Conservation (phyloP, 176 grass and related monocot species). For the Tuctoria greenei region DNA sequence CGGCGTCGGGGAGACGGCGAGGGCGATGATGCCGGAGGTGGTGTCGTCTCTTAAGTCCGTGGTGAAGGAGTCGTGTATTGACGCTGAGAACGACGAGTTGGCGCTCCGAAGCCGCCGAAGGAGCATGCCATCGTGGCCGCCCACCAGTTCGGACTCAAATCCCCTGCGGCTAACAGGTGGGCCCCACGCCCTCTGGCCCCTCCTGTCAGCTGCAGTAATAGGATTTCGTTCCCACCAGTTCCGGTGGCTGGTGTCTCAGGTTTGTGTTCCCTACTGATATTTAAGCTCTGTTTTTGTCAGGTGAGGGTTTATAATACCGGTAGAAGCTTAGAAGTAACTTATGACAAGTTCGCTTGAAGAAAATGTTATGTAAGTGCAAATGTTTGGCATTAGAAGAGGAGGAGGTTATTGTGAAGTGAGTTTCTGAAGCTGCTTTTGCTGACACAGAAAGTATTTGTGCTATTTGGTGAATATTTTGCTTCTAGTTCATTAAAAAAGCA, state of each 20-base stretch:
- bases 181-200: too few species aligned
- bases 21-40: conserved; percentile 47
- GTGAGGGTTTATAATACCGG: neutral
- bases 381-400: neutral
- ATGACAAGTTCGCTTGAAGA: neutral
- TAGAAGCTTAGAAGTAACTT: neutral
- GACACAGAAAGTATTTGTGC: neutral
- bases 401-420: conserved; percentile 91
- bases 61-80: conserved; percentile 55
- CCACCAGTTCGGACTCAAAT: too few species aligned
- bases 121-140: conserved; percentile 59
- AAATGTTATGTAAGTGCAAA: conserved; percentile 1
- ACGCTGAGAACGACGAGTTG: conserved; percentile 57
- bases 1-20: conserved; percentile 48
- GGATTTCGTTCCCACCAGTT: too few species aligned
- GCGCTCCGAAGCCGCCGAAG: conserved; percentile 49
- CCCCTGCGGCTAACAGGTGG: too few species aligned
- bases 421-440: conserved; percentile 30
- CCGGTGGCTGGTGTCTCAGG: conserved; percentile 84
- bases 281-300: neutral
- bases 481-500: neutral
- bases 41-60: conserved; percentile 58
- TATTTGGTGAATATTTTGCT: conserved; percentile 20
- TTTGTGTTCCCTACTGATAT: conserved; percentile 7
- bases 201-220: too few species aligned